Evolutionary conservation across 2,329 filamentous ascomycete genomes (phyloP).

Genomic region (Tricladium varicosporioides): DNA sequence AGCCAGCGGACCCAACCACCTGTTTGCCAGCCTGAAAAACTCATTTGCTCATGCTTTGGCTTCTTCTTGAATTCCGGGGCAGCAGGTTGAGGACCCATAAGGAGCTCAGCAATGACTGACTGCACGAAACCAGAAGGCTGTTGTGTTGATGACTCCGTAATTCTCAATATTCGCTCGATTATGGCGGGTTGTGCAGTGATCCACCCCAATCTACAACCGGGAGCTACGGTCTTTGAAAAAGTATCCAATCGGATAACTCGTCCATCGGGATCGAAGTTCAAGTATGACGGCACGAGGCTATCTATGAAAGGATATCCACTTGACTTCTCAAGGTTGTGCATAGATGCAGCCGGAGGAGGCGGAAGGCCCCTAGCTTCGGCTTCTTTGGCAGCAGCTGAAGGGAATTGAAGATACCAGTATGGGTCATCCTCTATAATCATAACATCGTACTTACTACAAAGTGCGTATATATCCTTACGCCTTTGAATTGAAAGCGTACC

Average conservation of each 20-base stretch:
- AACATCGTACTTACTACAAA: slow-evolving; percentile 82
- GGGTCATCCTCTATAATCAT: slow-evolving; percentile 93
- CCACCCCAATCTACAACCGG: slow-evolving; percentile 88
- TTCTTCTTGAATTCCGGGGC: slow-evolving; percentile 42
- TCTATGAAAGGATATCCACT: slow-evolving; percentile 78
- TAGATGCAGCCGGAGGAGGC: slow-evolving; percentile 18
- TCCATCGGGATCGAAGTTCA: slow-evolving; percentile 79
- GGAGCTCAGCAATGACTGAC: slow-evolving; percentile 71
- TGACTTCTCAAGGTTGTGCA: slow-evolving; percentile 39
- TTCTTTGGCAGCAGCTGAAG: slow-evolving; percentile 55
- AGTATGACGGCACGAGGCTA: slow-evolving; percentile 77
- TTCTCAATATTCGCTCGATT: slow-evolving; percentile 69
- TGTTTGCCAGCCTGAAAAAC: slow-evolving; percentile 67
- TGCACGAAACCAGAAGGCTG: slow-evolving; percentile 91
- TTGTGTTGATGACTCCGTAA: slow-evolving; percentile 76
- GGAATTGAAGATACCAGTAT: slow-evolving; percentile 93
- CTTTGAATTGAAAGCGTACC: slow-evolving; percentile 71
- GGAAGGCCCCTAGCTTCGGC: slow-evolving; percentile 37
- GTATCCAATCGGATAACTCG: slow-evolving; percentile 88
- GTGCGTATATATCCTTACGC: slow-evolving; percentile 72
- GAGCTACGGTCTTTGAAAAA: slow-evolving; percentile 90
- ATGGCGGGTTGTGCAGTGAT: slow-evolving; percentile 80
- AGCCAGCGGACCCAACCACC: slow-evolving; percentile 92
- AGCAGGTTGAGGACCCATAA: slow-evolving; percentile 67
- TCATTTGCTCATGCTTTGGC: slow-evolving; percentile 35